These are phyloP conservation scores for Thozetella sp. DNA, from an alignment of 495 filamentous ascomycete species.

Conservation along the genomic window DNA sequence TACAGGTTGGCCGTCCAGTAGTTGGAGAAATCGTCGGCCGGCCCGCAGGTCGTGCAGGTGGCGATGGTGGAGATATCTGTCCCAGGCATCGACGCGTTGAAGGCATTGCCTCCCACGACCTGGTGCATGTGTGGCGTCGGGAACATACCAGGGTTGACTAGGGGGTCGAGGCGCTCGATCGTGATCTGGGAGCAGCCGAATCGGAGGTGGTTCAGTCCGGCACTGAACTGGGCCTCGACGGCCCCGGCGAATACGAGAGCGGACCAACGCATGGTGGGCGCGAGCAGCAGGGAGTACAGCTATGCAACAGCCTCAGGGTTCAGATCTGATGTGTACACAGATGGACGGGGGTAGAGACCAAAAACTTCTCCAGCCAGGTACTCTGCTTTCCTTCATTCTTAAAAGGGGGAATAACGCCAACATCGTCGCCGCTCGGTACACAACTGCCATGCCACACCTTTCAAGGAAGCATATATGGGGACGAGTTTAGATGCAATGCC, in stretches of 20 bases:
- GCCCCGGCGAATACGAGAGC: conserved; percentile 15
- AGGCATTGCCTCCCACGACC: conserved; percentile 43
- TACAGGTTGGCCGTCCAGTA: conserved; percentile 47
- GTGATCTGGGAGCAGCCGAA: conserved; percentile 30
- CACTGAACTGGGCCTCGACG: conserved; percentile 16
- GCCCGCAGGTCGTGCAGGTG: conserved; percentile 33
- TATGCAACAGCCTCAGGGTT: background rate
- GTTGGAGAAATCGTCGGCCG: conserved; percentile 39
- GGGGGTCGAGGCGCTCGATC: conserved; percentile 27
- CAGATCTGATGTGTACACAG: background rate
- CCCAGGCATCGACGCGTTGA: conserved; percentile 33
- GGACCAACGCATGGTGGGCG: conserved; percentile 14
- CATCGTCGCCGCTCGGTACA: background rate
- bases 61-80: conserved; percentile 29
- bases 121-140: conserved; percentile 40
- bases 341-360: background rate
- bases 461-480: conserved; percentile 3
- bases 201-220: conserved; percentile 23
- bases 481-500: conserved; percentile 1
- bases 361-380: background rate
- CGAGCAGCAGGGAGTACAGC: background rate
- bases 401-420: background rate
- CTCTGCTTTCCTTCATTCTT: too few relatives aligned
- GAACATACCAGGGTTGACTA: conserved; percentile 34
- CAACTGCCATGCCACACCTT: conserved; percentile 10